These are phyloP conservation scores for Pyrenula aspistea DNA, from an alignment of 495 filamentous ascomycete species.

Conservation along the genomic window DNA sequence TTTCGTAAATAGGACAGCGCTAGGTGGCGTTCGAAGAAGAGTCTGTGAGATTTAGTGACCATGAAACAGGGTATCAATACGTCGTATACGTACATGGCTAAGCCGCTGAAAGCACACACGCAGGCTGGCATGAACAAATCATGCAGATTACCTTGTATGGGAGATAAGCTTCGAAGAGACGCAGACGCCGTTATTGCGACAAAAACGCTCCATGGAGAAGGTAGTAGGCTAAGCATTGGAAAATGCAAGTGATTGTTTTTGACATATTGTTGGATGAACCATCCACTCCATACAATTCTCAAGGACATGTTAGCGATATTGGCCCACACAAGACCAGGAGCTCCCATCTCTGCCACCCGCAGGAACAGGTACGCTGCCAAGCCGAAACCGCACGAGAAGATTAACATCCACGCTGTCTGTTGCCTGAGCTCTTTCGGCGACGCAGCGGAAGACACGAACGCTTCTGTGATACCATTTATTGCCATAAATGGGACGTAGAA, in stretches of 20 bases:
- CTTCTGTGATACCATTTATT: slow-evolving; percentile 82
- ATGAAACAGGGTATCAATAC: too few species aligned
- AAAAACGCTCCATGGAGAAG: background rate
- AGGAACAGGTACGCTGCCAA: slow-evolving; percentile 60
- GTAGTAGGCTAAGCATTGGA: slow-evolving; percentile 14
- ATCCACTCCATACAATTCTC: slow-evolving; percentile 66
- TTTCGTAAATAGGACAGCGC: background rate
- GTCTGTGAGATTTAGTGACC: too few species aligned
- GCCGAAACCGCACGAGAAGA: slow-evolving; percentile 63
- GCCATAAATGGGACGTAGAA: slow-evolving; percentile 89
- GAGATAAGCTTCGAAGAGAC: background rate
- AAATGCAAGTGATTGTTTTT: slow-evolving; percentile 18
- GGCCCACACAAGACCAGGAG: slow-evolving; percentile 66
- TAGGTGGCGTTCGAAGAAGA: background rate
- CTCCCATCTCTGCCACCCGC: slow-evolving; percentile 51
- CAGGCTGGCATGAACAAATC: background rate
- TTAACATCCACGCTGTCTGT: slow-evolving; percentile 74
- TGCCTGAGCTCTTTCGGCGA: slow-evolving; percentile 51
- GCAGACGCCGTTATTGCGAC: background rate
- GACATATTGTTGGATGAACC: slow-evolving; percentile 60
- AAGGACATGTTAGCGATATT: slow-evolving; percentile 79
- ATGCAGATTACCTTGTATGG: background rate
- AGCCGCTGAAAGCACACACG: background rate
- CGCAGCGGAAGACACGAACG: slow-evolving; percentile 81
- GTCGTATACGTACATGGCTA: background rate